Base-by-base conservation (phyloP, 345 rosid species). In the Schrenkiella parvula region DNA sequence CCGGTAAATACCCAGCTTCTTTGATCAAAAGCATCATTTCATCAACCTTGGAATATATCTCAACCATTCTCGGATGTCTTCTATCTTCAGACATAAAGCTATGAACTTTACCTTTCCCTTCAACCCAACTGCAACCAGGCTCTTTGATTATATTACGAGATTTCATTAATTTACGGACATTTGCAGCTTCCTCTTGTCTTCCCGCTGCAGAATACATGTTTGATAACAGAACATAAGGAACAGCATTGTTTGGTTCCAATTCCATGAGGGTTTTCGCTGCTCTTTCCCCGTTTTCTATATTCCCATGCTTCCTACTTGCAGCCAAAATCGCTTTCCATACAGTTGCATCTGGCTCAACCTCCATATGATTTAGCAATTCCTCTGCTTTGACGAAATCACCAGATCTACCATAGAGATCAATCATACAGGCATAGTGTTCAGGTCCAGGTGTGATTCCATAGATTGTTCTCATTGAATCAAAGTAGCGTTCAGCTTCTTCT, bases 361-460 rank as follows among this genome's bases (percentile, higher is more conserved):
- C 82, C 97, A 93, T 91, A 71, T 84, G 82, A 42, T 84, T 54
- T 18, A 89, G 78, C 75, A 91, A 66, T 72, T 74, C 78, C 78
- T 86, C 82, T 32, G 83, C 91, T 81, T 89, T 90, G 3, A 48
- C 69, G 18, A 93, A 84, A 72, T 85, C 90, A 59, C 96, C 98
- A 3, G 86, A 87, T 29, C 97, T 87, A 3, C 92, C 97, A 74
- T 81, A 79, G 41, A 93, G 95, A 67, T 93, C 98, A 64, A 93
- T 89, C 95, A 93, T 89, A 64, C 97, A 88, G 0, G 98, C 95
- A 44, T 85, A 89, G 77, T 91, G 98, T 64, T 89, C 91, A 5
- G 87, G 87, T 42, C 96, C 90, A 43, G 97, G 96, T 62, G 60
- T 77, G 67, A 93, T 88, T 60, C 89, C 82, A 53, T 91, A 81